phyloP scores from a whole-genome alignment of 75 land plant genomes.

The Larix kaempferi region DNA sequence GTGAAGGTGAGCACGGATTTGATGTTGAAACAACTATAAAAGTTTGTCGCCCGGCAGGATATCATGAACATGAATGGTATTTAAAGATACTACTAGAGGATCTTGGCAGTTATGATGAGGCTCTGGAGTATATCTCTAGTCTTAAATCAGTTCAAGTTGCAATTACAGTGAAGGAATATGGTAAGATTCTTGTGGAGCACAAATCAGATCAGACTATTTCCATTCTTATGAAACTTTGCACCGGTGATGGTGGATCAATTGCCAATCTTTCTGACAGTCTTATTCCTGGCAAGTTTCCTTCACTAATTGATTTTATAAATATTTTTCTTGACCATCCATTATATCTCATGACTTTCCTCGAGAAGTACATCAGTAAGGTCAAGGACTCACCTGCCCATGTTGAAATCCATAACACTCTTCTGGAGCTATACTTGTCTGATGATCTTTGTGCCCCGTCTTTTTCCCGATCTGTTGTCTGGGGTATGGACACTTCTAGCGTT shows the following conservation, averaged over 20 bases:
- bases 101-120: constrained; percentile 86
- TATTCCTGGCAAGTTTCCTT: constrained; percentile 50
- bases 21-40: constrained; percentile 96
- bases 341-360: constrained; percentile 80
- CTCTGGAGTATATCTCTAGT: constrained; percentile 76
- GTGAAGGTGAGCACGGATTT: constrained; percentile 87
- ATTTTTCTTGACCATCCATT: constrained; percentile 85
- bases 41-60: constrained; percentile 95
- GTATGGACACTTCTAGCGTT: constrained; percentile 18
- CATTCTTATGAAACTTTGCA: constrained; percentile 77
- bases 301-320: constrained; percentile 89
- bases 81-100: constrained; percentile 94
- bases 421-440: constrained; percentile 88
- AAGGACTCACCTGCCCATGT: constrained; percentile 81
- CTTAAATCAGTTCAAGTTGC: constrained; percentile 80
- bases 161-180: constrained; percentile 87
- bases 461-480: constrained; percentile 18
- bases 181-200: constrained; percentile 87
- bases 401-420: constrained; percentile 87
- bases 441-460: constrained; percentile 55
- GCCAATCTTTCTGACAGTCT: constrained; percentile 24
- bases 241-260: constrained; percentile 35
- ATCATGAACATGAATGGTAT: constrained; percentile 94
- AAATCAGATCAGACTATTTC: constrained; percentile 79
- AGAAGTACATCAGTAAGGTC: constrained; percentile 68